A percentile compares a stretch with the other conserved stretches of the same genome.
Conservation (phyloP, 352 stramenopile genomes). For the Globisporangium cederbergense region DNA sequence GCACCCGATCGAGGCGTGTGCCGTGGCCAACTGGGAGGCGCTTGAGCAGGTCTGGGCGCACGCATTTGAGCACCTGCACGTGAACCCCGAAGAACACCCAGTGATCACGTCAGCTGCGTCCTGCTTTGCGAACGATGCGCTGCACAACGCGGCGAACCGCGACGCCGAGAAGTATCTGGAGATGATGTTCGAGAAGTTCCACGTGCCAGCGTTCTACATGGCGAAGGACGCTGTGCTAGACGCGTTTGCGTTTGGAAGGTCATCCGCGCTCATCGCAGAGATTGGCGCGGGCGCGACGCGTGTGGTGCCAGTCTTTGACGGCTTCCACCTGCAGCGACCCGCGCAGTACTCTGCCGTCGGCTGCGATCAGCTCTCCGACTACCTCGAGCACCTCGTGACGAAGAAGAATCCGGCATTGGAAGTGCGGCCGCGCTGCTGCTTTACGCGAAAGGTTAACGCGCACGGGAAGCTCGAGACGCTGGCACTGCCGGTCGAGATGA, state of each 20-base stretch:
- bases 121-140: conserved; percentile 72
- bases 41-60: conserved; percentile 82
- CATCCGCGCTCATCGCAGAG: conserved; percentile 86
- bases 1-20: conserved; percentile 51
- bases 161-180: conserved; percentile 82
- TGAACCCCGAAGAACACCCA: conserved; percentile 66
- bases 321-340: conserved; percentile 80
- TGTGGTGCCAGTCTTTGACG: conserved; percentile 90
- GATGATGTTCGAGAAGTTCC: conserved; percentile 93
- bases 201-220: conserved; percentile 88
- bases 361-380: conserved; percentile 64
- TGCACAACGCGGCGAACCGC: conserved; percentile 45
- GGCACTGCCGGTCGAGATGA: conserved; percentile 33
- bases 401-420: conserved; percentile 33
- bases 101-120: conserved; percentile 73
- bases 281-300: conserved; percentile 82
- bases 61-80: conserved; percentile 67
- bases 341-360: conserved; percentile 74
- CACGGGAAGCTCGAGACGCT: conserved; percentile 59
- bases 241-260: conserved; percentile 88
- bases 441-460: conserved; percentile 49
- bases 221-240: conserved; percentile 88
- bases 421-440: conserved; percentile 63
- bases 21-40: conserved; percentile 79
- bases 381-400: conserved; percentile 67